Percentiles rank a stretch among this genome's conserved stretches.
These are phyloP conservation scores for Populus hybrid DNA, from an alignment of 441 rosid genomes.

Conservation along the genomic window DNA sequence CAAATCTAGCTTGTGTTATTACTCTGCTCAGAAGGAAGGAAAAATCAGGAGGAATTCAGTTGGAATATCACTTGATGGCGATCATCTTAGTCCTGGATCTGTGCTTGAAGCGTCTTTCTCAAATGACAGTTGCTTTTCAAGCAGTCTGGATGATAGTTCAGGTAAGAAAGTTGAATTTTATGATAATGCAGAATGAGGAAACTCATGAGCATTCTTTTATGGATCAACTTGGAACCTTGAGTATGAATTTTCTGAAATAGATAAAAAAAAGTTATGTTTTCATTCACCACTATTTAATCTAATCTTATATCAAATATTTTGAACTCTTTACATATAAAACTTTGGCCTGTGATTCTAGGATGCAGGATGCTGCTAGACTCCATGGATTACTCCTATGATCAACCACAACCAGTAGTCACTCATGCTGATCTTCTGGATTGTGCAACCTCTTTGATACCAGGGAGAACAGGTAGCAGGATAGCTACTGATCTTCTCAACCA, in stretches of 20 bases:
- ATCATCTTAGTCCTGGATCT: slow-evolving; percentile 82
- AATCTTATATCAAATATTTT: neutral
- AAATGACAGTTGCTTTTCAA: slow-evolving; percentile 70
- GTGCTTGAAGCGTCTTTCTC: slow-evolving; percentile 87
- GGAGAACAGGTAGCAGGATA: slow-evolving; percentile 21
- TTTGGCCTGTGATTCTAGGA: slow-evolving; percentile 41
- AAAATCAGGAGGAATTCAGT: slow-evolving; percentile 32
- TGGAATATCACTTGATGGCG: slow-evolving; percentile 34
- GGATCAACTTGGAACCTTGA: neutral
- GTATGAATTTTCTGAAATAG: neutral
- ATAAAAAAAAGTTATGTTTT: neutral
- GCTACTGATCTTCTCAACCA: slow-evolving; percentile 42
- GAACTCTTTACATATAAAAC: neutral
- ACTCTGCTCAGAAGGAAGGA: slow-evolving; percentile 41
- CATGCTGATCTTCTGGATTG: slow-evolving; percentile 56
- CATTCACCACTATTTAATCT: neutral
- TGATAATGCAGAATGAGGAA: neutral
- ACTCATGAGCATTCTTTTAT: neutral
- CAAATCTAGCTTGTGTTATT: slow-evolving; percentile 22
- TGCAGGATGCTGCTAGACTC: slow-evolving; percentile 40
- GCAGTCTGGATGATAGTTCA: slow-evolving; percentile 65
- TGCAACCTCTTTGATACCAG: slow-evolving; percentile 36
- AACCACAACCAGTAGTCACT: slow-evolving; percentile 23
- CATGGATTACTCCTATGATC: slow-evolving; percentile 31
- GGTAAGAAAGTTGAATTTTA: slow-evolving; percentile 37